phyloP scores from a whole-genome alignment of 169 alveolate species.

The Plasmodium falciparum region DNA sequence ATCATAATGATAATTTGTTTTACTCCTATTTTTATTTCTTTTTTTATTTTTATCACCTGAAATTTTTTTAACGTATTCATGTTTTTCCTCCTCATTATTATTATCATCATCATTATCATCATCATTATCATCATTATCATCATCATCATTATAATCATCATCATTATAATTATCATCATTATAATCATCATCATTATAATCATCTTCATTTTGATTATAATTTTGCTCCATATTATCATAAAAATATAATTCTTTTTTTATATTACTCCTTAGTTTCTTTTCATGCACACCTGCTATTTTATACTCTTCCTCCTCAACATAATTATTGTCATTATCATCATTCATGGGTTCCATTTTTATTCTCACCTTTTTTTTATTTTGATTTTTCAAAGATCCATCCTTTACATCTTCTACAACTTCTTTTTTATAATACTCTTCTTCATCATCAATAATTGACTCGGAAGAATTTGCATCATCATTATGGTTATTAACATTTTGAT shows the following conservation, averaged over 20 bases:
- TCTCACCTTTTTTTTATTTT: conserved; percentile 14
- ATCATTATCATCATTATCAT: background rate
- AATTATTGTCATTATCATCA: conserved; percentile 9
- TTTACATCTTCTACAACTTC: background rate
- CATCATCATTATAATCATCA: background rate
- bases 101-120: background rate
- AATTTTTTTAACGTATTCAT: background rate
- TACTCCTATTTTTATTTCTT: background rate
- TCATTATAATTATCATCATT: background rate
- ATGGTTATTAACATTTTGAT: too few species aligned
- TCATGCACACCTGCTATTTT: background rate
- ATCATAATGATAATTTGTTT: too few species aligned
- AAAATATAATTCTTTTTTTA: conserved; percentile 7
- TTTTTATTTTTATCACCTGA: conserved; percentile 19
- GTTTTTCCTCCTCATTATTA: background rate
- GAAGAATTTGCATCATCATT: too few species aligned
- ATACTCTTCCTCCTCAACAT: background rate
- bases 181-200: background rate
- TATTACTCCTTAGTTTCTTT: background rate
- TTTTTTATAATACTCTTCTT: background rate
- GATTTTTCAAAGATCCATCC: background rate
- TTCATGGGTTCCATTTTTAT: conserved; percentile 29
- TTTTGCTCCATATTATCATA: background rate
- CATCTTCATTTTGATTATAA: background rate
- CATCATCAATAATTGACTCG: background rate